Evolutionary conservation across 352 stramenopile species (phyloP), one percentile per base, ranked within the genome.

Genomic region (Thalassiosira hispida): DNA sequence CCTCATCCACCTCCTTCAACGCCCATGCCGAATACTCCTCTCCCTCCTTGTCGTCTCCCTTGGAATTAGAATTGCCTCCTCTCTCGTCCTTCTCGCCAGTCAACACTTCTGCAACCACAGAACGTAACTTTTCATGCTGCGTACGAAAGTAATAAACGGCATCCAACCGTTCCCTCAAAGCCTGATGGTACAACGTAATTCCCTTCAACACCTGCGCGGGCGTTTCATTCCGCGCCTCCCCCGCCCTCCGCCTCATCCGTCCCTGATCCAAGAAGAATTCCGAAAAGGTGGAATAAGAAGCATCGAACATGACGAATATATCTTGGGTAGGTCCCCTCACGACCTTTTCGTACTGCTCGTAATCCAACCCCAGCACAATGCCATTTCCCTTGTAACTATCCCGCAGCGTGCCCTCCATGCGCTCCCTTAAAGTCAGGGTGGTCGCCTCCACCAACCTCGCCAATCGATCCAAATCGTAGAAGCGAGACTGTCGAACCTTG

Each of bases 271-370:
- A 35, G 40, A 92, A 87, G 63, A 93, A 93, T 33, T 91, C 86
- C 22, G 76, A 87, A 59, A 90, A 93, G 29, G 78, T 65, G 11
- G 84, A 62, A 49, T 72, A 92, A 0, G 77, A 75, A 29, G 89
- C 76, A 62, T 92, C 86, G 77, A 93, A 94, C 62, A 88, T 72
- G 0, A 91, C 84, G 73, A 93, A 93, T 0, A 94, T 62, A 75
- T 92, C 86, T 55, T 91, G 81, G 0, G 84, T 89, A 1, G 86
- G 85, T 57, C 61, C 83, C 2, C 82, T 52, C 5, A 94, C 80
- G 22, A 68, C 71, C 2, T 59, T 61, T 69, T 93, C 79, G 53
- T 93, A 94, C 18, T 92, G 72, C n/a, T 82, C 79, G 56, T 87
- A 94, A 46, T 84, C 74, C 71, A 94, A 76, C 12, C 55, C 59